Base-by-base conservation (phyloP, 140 eudicot species). In the Anethum foeniculum region DNA sequence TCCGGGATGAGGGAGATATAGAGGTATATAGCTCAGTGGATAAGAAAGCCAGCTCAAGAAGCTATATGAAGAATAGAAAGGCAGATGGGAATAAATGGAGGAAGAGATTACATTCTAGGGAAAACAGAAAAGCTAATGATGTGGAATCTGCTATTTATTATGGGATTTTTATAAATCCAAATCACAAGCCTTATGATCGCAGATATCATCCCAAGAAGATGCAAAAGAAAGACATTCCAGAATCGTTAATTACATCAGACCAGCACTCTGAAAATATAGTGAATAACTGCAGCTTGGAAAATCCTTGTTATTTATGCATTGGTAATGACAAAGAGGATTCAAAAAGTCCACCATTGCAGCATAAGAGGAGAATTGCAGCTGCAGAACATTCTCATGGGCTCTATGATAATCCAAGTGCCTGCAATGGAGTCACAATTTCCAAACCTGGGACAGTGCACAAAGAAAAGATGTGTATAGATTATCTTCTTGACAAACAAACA, bases 41-140 rank as follows among this genome's bases (percentile, higher is more conserved):
- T 30, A 71, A 64, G 67, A 74, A 79, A 49, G 38, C 39, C 6
- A 72, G 71, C 18, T 48, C 85, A 52, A 79, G 68, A 78, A 28
- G 43, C 69, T 83, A 52, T 49, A 83, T 79, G 34, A 85, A 76
- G 67, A 54, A 16, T 28, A 52, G 71, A 39, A 79, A 71, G 44
- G n/a, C 46, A 30, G 65, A 48, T 5, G 68, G 83, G 38, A 86
- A 82, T 77, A 85, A 88, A 75, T n/a, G 43, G 65, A 88, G 89
- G 60, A 69, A 76, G 62, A 82, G 85, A 79, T n/a, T 82, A 23
- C n/a, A 76, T 18, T 82, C 86, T n/a, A 30, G 3, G 80, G 86
- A 78, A 23, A 80, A 65, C 10, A 54, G 28, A 30, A 52, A 8
- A 46, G 56, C 76, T 15, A 68, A 44, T 14, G 83, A 87, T 46